Evolutionary conservation across 169 alveolate genomes (phyloP), one percentile per base, ranked within the genome.

Genomic region (Eimeria sp.): DNA sequence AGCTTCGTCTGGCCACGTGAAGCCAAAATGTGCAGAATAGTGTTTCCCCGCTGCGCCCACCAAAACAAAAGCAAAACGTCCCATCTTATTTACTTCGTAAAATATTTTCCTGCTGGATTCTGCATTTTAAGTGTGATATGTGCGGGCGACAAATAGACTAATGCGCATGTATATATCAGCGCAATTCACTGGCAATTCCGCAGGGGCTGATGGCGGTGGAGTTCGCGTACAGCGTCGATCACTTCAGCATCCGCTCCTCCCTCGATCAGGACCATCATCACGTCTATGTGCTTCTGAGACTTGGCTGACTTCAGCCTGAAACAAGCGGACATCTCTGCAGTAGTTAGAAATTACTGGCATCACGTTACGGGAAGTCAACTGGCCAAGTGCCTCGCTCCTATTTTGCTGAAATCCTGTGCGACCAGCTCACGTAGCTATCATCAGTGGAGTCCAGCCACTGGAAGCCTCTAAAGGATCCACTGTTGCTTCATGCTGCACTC

Each of bases 381-480:
- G n/a, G 47, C n/a, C 67, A 78, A 13, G n/a, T 25, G 27, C 20
- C n/a, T 25, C 88, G 11, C n/a, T 67, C 22, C 45, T 78, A 13
- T 14, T n/a, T 22, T n/a, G 45, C 88, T 9, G n/a, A 47, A 78
- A 5, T 70, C 22, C 10, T 22, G 27, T 6, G 58, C 67, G 82
- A 4, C 25, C n/a, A 83, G 67, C 96, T 65, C 78, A 93, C 96
- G 96, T 80, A 27, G 96, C 96, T 75, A 93, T 75, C 96, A 93
- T 93, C 27, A 93, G 54, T 22, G 96, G 96, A 25, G 92, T 93
- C 96, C 96, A 93, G 57, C 83, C 96, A 51, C 80, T 80, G 22
- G 92, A 72, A 27, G 96, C 49, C n/a, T 93, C 96, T 43, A 83
- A 80, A 30, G 89, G 92, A 45, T 93, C 96, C 94, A 84, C 76